These are phyloP conservation scores for Amanita jacksonii DNA, from an alignment of 768 basidiomycete genomes.

Conservation along the genomic window DNA sequence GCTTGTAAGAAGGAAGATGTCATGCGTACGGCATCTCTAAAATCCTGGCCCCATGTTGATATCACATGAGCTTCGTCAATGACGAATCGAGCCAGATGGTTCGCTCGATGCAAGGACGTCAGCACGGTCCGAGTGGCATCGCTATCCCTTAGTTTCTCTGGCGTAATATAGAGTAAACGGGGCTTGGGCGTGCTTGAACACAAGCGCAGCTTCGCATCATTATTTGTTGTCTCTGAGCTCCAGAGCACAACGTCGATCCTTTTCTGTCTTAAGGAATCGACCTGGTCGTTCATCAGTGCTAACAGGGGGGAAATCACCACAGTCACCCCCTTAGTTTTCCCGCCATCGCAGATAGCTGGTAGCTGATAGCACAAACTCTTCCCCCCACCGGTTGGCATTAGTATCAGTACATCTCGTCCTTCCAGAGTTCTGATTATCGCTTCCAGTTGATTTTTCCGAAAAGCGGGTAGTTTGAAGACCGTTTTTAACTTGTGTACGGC, in stretches of 20 bases:
- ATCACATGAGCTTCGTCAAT: conserved; percentile 97
- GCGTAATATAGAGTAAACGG: conserved; percentile 79
- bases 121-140: conserved; percentile 46
- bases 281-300: conserved; percentile 87
- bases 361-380: conserved; percentile 88
- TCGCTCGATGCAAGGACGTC: conserved; percentile 40
- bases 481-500: conserved; percentile 41
- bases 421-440: conserved; percentile 74
- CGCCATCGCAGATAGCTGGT: conserved; percentile 71
- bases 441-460: conserved; percentile 80
- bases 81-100: conserved; percentile 77
- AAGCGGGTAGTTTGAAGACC: conserved; percentile 56
- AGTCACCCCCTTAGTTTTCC: conserved; percentile 71
- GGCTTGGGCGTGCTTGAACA: conserved; percentile 36
- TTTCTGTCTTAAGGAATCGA: conserved; percentile 51
- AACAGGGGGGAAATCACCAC: conserved; percentile 87
- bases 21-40: conserved; percentile 64
- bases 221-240: conserved; percentile 41
- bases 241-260: conserved; percentile 63
- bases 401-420: conserved; percentile 83
- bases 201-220: conserved; percentile 37
- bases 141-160: conserved; percentile 75
- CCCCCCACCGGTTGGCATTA: conserved; percentile 95
- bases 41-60: conserved; percentile 89
- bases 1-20: neutral